Percentiles rank a stretch among this genome's conserved stretches.
Conservation (phyloP, 148 eudicot genomes). For the Rhododendron simsii region DNA sequence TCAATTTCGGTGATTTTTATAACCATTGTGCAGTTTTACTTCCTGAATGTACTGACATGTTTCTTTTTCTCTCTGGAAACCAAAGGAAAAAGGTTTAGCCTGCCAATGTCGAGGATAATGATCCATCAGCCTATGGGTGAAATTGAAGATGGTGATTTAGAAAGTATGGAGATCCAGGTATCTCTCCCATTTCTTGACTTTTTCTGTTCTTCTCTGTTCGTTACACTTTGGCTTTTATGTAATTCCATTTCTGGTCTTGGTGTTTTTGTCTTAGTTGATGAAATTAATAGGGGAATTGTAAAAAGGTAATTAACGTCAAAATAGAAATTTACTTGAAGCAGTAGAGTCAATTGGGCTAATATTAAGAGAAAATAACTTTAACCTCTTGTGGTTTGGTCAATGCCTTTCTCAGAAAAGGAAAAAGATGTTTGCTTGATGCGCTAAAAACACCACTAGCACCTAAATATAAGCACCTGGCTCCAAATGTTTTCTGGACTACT, state of each 20-base stretch:
- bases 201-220: not conserved
- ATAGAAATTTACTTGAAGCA: not conserved
- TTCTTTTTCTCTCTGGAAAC: conserved; percentile 6
- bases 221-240: not conserved
- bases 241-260: not conserved
- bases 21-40: not conserved
- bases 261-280: not conserved
- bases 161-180: conserved; percentile 89
- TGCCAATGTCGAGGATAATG: conserved; percentile 98
- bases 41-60: not conserved
- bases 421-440: not conserved
- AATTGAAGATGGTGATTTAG: conserved; percentile 66
- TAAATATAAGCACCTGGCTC: not conserved
- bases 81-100: conserved; percentile 85
- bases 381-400: not conserved
- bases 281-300: not conserved
- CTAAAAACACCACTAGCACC: not conserved
- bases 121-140: conserved; percentile 99
- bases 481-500: not conserved
- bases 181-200: not conserved
- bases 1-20: not conserved
- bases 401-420: not conserved
- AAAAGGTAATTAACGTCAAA: not conserved
- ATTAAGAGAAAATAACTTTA: not conserved
- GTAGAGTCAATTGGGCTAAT: not conserved